Percentiles rank a stretch among this genome's conserved stretches.
Conservation (phyloP, 2,329 filamentous ascomycete species). For the Iodosphaeria phyllophila region DNA sequence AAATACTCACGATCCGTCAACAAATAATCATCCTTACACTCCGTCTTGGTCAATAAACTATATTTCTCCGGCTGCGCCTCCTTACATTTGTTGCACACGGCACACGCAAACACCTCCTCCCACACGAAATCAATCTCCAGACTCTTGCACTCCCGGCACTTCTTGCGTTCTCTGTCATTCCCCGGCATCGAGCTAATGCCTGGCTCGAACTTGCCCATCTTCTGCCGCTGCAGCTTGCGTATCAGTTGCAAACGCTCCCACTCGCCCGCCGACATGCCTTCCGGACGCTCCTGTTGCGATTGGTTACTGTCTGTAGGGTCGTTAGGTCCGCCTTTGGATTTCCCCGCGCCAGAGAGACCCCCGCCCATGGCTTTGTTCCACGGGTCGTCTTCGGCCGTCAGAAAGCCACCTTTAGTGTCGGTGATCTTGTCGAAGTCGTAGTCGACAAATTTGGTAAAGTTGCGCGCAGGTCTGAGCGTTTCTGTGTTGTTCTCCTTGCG, state of each 20-base stretch:
- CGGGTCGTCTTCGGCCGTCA: conserved; percentile 82
- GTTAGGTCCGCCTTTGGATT: conserved; percentile 6
- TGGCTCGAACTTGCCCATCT: conserved; percentile 73
- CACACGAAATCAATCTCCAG: conserved; percentile 90
- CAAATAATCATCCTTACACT: conserved; percentile 87
- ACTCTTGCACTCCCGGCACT: conserved; percentile 66
- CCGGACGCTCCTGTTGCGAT: conserved; percentile 46
- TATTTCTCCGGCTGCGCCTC: conserved; percentile 85
- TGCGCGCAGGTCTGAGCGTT: conserved; percentile 56
- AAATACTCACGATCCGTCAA: conserved; percentile 61
- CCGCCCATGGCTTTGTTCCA: conserved; percentile 65
- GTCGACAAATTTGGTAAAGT: conserved; percentile 88
- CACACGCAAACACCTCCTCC: conserved; percentile 64
- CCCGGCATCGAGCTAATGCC: conserved; percentile 61
- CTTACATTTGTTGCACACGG: conserved; percentile 71
- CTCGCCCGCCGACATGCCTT: conserved; percentile 75
- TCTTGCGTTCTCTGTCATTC: conserved; percentile 44
- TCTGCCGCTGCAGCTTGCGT: conserved; percentile 50
- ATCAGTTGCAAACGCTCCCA: conserved; percentile 77
- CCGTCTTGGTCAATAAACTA: conserved; percentile 87
- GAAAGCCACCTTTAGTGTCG: conserved; percentile 90
- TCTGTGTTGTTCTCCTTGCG: conserved; percentile 9
- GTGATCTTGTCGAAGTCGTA: conserved; percentile 98
- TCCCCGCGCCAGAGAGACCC: conserved; percentile 29
- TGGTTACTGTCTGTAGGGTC: too few relatives aligned